Conservation (phyloP, 2,329 filamentous ascomycete species). For the Alternaria consortialis region DNA sequence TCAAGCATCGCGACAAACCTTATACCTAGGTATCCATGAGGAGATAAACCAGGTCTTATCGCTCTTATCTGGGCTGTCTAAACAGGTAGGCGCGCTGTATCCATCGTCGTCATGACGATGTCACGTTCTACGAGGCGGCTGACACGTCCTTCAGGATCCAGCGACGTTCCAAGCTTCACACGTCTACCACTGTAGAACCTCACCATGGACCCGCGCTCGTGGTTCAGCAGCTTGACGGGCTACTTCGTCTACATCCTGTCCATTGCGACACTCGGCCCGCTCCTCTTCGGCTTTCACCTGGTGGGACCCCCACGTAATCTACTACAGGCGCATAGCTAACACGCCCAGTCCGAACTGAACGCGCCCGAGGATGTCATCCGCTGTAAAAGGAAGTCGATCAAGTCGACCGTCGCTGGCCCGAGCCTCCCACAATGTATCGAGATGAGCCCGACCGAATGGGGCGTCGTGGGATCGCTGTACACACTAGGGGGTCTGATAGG, state of each 20-base stretch:
- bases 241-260: slow-evolving; percentile 81
- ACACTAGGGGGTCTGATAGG: slow-evolving; percentile 88
- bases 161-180: neutral
- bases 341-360: slow-evolving; percentile 83
- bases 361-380: slow-evolving; percentile 93
- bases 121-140: slow-evolving; percentile 14
- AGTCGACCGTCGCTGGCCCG: slow-evolving; percentile 44
- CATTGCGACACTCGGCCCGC: slow-evolving; percentile 81
- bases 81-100: slow-evolving; percentile 19
- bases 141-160: slow-evolving; percentile 9
- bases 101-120: slow-evolving; percentile 21
- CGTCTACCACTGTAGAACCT: slow-evolving; percentile 18
- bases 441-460: slow-evolving; percentile 84
- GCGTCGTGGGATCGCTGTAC: slow-evolving; percentile 87
- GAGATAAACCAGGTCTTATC: neutral
- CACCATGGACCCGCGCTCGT: slow-evolving; percentile 51
- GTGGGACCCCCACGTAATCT: slow-evolving; percentile 58
- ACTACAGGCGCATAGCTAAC: slow-evolving; percentile 27
- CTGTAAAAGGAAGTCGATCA: slow-evolving; percentile 72
- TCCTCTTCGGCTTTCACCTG: slow-evolving; percentile 95
- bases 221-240: slow-evolving; percentile 66
- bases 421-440: slow-evolving; percentile 80
- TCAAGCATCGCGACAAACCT: neutral
- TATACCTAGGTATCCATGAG: neutral
- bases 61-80: neutral